A percentile compares a stretch with the other conserved stretches of the same genome.
These are phyloP conservation scores for Pneumocystis oryctolagi DNA, from an alignment of 1,139 yeast species.

Conservation along the genomic window DNA sequence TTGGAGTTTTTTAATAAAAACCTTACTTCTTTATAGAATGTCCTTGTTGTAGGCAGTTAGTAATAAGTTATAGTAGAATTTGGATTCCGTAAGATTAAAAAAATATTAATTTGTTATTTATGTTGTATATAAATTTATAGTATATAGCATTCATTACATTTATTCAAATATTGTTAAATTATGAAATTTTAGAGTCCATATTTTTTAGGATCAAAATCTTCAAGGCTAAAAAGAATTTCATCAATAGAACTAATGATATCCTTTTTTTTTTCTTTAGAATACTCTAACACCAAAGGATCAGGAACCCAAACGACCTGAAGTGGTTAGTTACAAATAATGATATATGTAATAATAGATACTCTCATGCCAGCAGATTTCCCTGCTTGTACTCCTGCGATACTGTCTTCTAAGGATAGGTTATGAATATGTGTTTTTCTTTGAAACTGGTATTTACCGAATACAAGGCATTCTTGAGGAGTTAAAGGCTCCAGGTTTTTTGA, in stretches of 20 bases:
- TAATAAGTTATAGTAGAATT: background rate
- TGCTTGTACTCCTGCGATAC: constrained; percentile 72
- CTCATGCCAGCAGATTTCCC: constrained; percentile 72
- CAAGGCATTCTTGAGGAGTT: constrained; percentile 50
- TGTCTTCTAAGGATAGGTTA: constrained; percentile 45
- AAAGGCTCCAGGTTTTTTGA: constrained; percentile 13
- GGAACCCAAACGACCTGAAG: constrained; percentile 75
- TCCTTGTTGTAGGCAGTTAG: background rate
- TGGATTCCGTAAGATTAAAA: background rate
- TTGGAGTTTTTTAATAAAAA: background rate
- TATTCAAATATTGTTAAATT: background rate
- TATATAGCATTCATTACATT: background rate
- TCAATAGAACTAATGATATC: constrained; percentile 30
- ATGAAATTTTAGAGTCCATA: background rate
- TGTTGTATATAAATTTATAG: background rate
- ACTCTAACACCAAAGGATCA: constrained; percentile 49
- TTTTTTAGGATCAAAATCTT: background rate
- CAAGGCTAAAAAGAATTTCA: background rate
- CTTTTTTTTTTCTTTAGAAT: constrained; percentile 31
- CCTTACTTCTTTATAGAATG: background rate
- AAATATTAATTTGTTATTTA: background rate
- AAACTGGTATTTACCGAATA: constrained; percentile 31
- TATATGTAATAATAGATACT: background rate
- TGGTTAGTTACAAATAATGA: background rate
- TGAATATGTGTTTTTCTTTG: background rate